A percentile compares a stretch with the other conserved stretches of the same genome.
Evolutionary conservation across 768 basidiomycete genomes (phyloP).

Genomic region (Ephemerocybe angulata): DNA sequence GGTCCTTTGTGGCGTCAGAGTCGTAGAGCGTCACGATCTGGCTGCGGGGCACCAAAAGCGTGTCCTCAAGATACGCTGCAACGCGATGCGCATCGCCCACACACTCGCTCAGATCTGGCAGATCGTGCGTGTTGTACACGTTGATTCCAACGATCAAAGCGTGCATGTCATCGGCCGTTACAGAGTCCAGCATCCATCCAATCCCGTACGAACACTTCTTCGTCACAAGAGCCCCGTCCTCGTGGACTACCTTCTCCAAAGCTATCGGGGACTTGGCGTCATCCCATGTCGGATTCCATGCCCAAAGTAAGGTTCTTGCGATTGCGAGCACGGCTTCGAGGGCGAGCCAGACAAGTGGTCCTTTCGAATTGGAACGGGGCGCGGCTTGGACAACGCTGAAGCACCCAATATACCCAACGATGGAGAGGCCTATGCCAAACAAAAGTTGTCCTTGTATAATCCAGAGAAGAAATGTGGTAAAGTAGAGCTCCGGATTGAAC

Average conservation of each 20-base stretch:
- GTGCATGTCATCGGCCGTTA: neutral
- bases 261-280: slow-evolving; percentile 3
- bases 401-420: slow-evolving; percentile 16
- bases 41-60: neutral
- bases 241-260: neutral
- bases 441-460: slow-evolving; percentile 1
- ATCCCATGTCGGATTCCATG: slow-evolving; percentile 10
- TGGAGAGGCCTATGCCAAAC: neutral
- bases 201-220: neutral
- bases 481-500: neutral
- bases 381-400: slow-evolving; percentile 13
- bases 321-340: slow-evolving; percentile 12
- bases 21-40: neutral
- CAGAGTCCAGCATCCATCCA: neutral
- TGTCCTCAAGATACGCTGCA: neutral
- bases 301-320: slow-evolving; percentile 13
- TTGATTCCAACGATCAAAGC: neutral
- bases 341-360: slow-evolving; percentile 13
- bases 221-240: neutral
- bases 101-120: neutral
- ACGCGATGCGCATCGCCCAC: neutral
- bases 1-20: neutral
- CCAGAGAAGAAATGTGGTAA: neutral
- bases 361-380: neutral
- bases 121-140: neutral